Conservation (phyloP, 2,329 filamentous ascomycete species). For the Calonectria honghensis region DNA sequence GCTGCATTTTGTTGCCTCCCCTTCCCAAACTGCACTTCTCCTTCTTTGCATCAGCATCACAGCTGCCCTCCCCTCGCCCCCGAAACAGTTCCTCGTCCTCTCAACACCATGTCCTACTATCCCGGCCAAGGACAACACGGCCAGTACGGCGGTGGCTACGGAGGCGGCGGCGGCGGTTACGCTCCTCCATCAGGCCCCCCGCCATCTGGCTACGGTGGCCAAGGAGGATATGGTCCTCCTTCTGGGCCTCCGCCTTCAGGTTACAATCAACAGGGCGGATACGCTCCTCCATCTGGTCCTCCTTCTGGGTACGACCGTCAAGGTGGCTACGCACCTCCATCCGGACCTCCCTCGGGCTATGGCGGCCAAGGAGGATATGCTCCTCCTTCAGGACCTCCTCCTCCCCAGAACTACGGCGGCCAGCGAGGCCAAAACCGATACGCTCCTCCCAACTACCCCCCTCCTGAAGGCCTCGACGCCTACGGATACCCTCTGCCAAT, state of each 20-base stretch:
- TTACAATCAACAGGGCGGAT: slow-evolving; percentile 46
- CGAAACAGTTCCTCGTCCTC: not conserved
- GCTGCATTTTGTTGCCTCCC: not conserved
- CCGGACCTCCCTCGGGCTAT: not conserved
- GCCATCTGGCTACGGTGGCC: slow-evolving; percentile 52
- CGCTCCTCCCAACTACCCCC: slow-evolving; percentile 61
- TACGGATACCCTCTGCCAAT: slow-evolving; percentile 70
- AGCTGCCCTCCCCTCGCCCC: not conserved
- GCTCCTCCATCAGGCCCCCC: slow-evolving; percentile 28
- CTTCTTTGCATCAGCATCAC: slow-evolving; percentile 21
- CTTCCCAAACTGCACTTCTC: not conserved
- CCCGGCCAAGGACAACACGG: slow-evolving; percentile 64
- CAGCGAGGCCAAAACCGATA: slow-evolving; percentile 53
- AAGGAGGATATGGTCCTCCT: slow-evolving; percentile 54
- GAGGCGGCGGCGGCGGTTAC: slow-evolving; percentile 26
- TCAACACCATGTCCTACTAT: slow-evolving; percentile 62
- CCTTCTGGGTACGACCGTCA: slow-evolving; percentile 51
- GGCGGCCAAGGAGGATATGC: slow-evolving; percentile 49
- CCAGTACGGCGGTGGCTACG: slow-evolving; percentile 52
- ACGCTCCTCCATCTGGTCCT: slow-evolving; percentile 54
- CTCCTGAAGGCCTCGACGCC: slow-evolving; percentile 65
- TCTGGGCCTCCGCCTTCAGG: slow-evolving; percentile 54
- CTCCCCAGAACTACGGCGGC: slow-evolving; percentile 45
- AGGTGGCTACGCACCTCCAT: slow-evolving; percentile 2
- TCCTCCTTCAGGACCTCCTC: slow-evolving; percentile 50